Percentiles rank a stretch among this genome's conserved stretches.
Conservation (phyloP, 1,139 yeast genomes). For the Pichia sp. region DNA sequence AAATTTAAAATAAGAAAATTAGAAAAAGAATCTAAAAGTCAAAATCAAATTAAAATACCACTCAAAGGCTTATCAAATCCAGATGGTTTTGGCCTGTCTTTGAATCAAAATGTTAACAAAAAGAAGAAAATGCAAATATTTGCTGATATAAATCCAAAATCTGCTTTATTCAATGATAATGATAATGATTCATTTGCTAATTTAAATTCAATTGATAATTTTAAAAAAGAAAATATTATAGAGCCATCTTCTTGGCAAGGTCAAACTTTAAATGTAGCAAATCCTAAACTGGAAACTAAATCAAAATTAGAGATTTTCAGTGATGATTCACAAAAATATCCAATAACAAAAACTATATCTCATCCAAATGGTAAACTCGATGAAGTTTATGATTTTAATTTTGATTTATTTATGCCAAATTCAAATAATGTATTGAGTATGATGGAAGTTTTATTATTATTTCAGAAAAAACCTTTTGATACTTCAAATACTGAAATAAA, state of each 20-base stretch:
- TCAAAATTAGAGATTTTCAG: constrained; percentile 20
- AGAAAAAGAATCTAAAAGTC: constrained; percentile 1
- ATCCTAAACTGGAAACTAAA: constrained; percentile 19
- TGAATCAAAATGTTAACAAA: constrained; percentile 3
- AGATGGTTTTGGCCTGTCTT: constrained; percentile 19
- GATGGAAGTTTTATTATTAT: constrained; percentile 12
- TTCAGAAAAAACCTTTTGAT: constrained; percentile 1
- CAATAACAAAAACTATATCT: constrained; percentile 38
- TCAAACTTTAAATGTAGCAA: constrained; percentile 37
- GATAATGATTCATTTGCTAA: constrained; percentile 17
- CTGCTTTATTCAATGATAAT: constrained; percentile 3
- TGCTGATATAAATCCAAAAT: constrained; percentile 5
- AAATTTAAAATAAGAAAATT: constrained; percentile 39
- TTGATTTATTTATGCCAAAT: constrained; percentile 48
- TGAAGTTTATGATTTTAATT: constrained; percentile 60
- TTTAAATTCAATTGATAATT: constrained; percentile 44
- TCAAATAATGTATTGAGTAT: constrained; percentile 21
- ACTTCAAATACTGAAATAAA: background rate
- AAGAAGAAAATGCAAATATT: constrained; percentile 20
- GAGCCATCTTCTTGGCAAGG: constrained; percentile 65
- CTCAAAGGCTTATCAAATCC: constrained; percentile 16
- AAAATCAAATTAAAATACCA: background rate
- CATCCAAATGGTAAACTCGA: constrained; percentile 50
- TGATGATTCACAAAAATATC: constrained; percentile 20
- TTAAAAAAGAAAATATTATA: constrained; percentile 61